Evolutionary conservation across 2,329 filamentous ascomycete genomes (phyloP), one percentile per base, ranked within the genome.

Genomic region (Ascochyta fabae): DNA sequence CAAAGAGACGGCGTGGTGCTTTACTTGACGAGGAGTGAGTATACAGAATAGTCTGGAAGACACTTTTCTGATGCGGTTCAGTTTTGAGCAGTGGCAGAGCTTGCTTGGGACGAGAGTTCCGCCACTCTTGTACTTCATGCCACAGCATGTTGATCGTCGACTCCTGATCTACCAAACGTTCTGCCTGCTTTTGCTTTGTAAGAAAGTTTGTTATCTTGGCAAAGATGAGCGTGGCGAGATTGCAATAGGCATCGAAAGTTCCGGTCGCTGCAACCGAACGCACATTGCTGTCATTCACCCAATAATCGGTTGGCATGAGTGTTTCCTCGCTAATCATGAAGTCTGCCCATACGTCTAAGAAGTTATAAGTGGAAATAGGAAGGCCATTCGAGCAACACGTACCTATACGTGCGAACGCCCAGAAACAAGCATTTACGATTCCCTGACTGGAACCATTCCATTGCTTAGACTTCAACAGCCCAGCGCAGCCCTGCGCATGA

Each of bases 321-420:
- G 46, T 48, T 19, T 41, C 15, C 16, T 48, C 46, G 41, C 15
- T 29, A 41, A 29, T 31, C 34, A 40, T 48, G 12, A 31, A 48
- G 26, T 36, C 46, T 41, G 46, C 46, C 46, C 36, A 48, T 15
- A 48, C 16, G 15, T 48, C 46, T 48, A n/a, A 10, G 1, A 33
- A 16, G 24, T 1, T 22, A 41, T 48, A 10, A 48, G 46, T 24
- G 33, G 26, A 7, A 41, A 7, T 15, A 16, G 16, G 16, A 16
- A 16, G 16, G 16, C 4, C 4, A 8, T 12, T 19, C n/a, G 5
- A 13, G 12, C 10, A 2, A 33, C 31, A 5, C 24, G 26, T 41
- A 48, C 46, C 46, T 48, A 48, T 48, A 10, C 46, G 46, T 19
- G 46, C 46, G 23, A 48, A 48, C 1, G 46, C 46, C 46, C 46